Base-by-base conservation (phyloP, 768 basidiomycete species). In the Pisolithus sp. region DNA sequence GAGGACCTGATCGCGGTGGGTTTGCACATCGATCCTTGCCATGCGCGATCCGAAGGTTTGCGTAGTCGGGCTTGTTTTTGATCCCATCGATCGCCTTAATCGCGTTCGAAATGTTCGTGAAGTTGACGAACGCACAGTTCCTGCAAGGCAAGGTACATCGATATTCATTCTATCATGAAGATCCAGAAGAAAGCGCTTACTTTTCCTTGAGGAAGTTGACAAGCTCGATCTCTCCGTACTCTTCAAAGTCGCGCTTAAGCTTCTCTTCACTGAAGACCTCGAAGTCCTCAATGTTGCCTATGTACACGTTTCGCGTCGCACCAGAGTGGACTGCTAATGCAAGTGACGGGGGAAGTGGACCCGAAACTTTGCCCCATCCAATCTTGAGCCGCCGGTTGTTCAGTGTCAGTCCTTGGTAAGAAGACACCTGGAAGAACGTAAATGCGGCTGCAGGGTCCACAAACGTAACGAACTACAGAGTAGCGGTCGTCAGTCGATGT, bases 11-110 rank as follows among this genome's bases (percentile, higher is more conserved):
- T 46, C 90, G 80, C 9, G 91, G 93, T 31, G 91, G 85, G 69
- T 94, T 94, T 28, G 93, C 94, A 68, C 93, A 97, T 34, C 93
- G 81, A 63, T 96, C 93, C 67, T 96, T 97, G 53, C 94, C 93
- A 69, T 94, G 93, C 15, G 93, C 86, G 53, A 99, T 89, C 38
- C 92, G 86, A 58, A 97, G 72, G 67, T 85, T 85, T 17, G 81
- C 76, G 64, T 98, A 98, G 64, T 97, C 94, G 2, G 90, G 81
- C 64, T 92, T 89, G 63, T 77, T 81, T 80, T 95, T 95, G 70
- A 96, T 81, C 7, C 85, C 87, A 52, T 98, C 95, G 62, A 98
- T 94, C n/a, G 95, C 93, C 74, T 97, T 97, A 76, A 93, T 93
- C 12, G 93, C 93, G 63, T 94, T 94, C 47, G 86, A 84, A 58